Conservation (phyloP, 1,284 basidiomycete species). For the Cutaneotrichosporon daszewskae region DNA sequence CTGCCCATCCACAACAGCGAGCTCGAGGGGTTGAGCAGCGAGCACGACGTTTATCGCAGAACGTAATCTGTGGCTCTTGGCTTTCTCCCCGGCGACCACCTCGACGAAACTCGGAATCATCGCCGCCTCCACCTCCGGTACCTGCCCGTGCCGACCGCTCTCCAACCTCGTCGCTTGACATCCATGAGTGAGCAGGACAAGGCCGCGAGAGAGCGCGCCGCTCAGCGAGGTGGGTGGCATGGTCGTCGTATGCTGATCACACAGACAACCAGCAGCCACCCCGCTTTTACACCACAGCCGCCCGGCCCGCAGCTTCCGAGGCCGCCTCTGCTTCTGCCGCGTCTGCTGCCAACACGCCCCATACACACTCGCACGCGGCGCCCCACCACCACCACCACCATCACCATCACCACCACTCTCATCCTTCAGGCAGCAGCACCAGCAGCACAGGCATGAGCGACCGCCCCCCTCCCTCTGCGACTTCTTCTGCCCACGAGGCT, state of each 20-base stretch:
- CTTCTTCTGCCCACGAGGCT: slow-evolving; percentile 2
- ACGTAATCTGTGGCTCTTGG: no score
- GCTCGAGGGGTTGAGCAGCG: no score
- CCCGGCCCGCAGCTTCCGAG: background rate
- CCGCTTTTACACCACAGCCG: background rate
- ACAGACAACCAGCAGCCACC: slow-evolving; percentile 1
- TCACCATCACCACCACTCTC: slow-evolving; percentile 2
- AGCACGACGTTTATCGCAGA: no score
- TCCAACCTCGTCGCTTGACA: no score
- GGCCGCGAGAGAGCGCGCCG: slow-evolving; percentile 6
- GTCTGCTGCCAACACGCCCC: background rate
- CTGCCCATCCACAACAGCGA: no score
- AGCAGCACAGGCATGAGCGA: background rate
- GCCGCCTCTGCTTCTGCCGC: background rate
- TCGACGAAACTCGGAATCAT: no score
- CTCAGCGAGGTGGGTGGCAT: slow-evolving; percentile 3
- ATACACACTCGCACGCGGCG: background rate
- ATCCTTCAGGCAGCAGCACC: background rate
- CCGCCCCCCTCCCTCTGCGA: background rate
- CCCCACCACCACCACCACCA: slow-evolving; percentile 6
- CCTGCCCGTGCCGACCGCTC: no score
- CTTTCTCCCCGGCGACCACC: no score
- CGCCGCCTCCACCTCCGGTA: no score
- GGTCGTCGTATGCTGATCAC: background rate
- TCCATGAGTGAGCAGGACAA: slow-evolving; percentile 11